A percentile compares a stretch with the other conserved stretches of the same genome.
These are phyloP conservation scores for Linum usitatissimum DNA, from an alignment of 345 rosid genomes.

Conservation along the genomic window DNA sequence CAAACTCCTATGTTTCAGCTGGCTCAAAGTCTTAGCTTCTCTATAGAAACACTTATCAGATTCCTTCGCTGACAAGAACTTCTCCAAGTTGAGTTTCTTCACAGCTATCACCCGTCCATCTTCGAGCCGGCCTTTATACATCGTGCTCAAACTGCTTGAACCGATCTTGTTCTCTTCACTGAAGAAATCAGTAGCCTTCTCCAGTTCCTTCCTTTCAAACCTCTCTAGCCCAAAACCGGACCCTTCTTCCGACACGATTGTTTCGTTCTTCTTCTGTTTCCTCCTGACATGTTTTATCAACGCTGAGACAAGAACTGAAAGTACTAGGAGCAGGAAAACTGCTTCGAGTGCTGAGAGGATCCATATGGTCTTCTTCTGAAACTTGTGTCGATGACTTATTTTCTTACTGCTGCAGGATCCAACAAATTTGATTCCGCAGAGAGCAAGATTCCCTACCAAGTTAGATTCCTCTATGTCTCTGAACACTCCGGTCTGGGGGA, in stretches of 20 bases:
- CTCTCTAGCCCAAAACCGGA: slow-evolving; percentile 47
- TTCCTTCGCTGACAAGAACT: slow-evolving; percentile 38
- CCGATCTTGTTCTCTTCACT: slow-evolving; percentile 46
- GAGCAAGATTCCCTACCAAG: slow-evolving; percentile 52
- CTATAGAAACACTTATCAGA: slow-evolving; percentile 64
- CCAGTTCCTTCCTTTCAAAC: slow-evolving; percentile 43
- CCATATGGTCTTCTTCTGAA: slow-evolving; percentile 30
- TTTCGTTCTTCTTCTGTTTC: slow-evolving; percentile 16
- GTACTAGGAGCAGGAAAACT: slow-evolving; percentile 23
- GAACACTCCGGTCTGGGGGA: slow-evolving; percentile 63
- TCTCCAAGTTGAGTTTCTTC: slow-evolving; percentile 56
- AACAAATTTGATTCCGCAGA: slow-evolving; percentile 47
- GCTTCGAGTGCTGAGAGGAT: slow-evolving; percentile 40
- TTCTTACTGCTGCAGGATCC: slow-evolving; percentile 31
- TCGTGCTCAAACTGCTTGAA: slow-evolving; percentile 69
- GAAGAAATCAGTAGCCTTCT: slow-evolving; percentile 53
- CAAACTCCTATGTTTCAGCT: slow-evolving; percentile 61
- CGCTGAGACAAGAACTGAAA: slow-evolving; percentile 21
- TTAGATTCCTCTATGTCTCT: slow-evolving; percentile 31
- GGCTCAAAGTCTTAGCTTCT: slow-evolving; percentile 62
- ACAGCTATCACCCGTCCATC: slow-evolving; percentile 60
- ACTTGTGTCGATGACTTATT: slow-evolving; percentile 13
- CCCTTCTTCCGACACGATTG: slow-evolving; percentile 22
- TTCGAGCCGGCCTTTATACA: slow-evolving; percentile 58
- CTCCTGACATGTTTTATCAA: slow-evolving; percentile 19